Evolutionary conservation across 169 alveolate species (phyloP).

Genomic region (Ophryocystis elektroscirrha): DNA sequence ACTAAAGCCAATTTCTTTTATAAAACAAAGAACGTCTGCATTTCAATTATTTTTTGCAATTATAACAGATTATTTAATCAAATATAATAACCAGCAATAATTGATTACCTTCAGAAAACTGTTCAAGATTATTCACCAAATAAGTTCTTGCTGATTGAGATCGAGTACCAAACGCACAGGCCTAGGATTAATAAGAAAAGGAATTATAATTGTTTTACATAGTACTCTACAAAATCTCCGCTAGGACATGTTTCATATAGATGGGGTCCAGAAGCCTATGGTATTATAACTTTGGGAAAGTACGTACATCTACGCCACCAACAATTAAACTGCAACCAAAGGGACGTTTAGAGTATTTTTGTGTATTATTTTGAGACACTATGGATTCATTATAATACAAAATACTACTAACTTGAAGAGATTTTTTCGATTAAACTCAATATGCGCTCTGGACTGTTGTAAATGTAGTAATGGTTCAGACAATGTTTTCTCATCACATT

Average conservation of each 20-base stretch:
- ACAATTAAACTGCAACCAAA: constrained; percentile 80
- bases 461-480: constrained; percentile 61
- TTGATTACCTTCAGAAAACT: constrained; percentile 44
- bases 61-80: no score
- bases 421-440: constrained; percentile 58
- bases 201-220: constrained; percentile 17
- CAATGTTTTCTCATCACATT: constrained; percentile 60
- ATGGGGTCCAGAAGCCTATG: constrained; percentile 52
- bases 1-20: no score
- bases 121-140: constrained; percentile 56
- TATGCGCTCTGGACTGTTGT: constrained; percentile 57
- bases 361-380: constrained; percentile 72
- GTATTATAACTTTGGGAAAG: no score
- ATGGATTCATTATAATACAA: not conserved
- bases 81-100: no score
- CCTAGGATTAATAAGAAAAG: constrained; percentile 23
- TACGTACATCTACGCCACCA: constrained; percentile 71
- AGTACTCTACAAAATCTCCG: constrained; percentile 70
- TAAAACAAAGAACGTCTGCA: no score
- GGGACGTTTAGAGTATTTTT: constrained; percentile 67
- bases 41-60: no score
- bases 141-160: constrained; percentile 77
- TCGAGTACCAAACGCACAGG: constrained; percentile 77
- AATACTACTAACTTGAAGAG: constrained; percentile 49
- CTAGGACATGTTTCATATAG: constrained; percentile 73